Base-by-base conservation (phyloP, 2,329 filamentous ascomycete genomes). In the Helminthosporium solani region DNA sequence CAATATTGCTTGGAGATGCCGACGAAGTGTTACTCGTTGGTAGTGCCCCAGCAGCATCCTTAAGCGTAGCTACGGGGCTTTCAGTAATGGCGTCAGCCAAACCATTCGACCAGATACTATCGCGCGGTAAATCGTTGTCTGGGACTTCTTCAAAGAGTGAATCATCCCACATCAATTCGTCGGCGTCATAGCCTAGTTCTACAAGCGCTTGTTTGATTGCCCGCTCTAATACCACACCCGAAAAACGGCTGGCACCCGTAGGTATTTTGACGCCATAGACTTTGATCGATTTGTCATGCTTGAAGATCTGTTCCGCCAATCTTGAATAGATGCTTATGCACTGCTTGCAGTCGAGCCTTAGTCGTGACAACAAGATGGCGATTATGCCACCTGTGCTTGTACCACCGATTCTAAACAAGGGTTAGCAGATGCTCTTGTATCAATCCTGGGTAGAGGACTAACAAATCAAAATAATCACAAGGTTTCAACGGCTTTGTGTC, bases 361-460 rank as follows among this genome's bases (percentile, higher is more conserved):
- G 53, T 2, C 70, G 60, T n/a, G 68, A 70, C 2, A 72, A 63
- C 12, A 72, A 56, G 7, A 72, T 64, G 7, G 69, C 69, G 34
- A 72, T 72, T 38, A 72, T 71, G 2, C 70, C 70, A 7, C 70
- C 70, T 0, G 70, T 72, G 9, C 66, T 70, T 9, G 70, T 71
- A 1, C 70, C 70, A 8, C 68, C 68, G 25, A 71, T 71, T 9
- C 23, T 25, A 25, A 6, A 25, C 5, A 6, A 25, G 5, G 5
- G 19, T 47, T 53, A 19, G 15, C 4, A 11, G 49, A 52, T 12
- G 14, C 5, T 15, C 12, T 19, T 12, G 8, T 21, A 15, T 49
- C 33, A 44, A 39, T 33, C n/a, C 21, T 0, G 7, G 23, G 19
- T 60, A 25, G 23, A 9, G 6, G 9, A 25, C 23, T 9, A 6